Evolutionary conservation across 2,329 filamentous ascomycete species (phyloP).

Genomic region (Exophiala oligosperma): DNA sequence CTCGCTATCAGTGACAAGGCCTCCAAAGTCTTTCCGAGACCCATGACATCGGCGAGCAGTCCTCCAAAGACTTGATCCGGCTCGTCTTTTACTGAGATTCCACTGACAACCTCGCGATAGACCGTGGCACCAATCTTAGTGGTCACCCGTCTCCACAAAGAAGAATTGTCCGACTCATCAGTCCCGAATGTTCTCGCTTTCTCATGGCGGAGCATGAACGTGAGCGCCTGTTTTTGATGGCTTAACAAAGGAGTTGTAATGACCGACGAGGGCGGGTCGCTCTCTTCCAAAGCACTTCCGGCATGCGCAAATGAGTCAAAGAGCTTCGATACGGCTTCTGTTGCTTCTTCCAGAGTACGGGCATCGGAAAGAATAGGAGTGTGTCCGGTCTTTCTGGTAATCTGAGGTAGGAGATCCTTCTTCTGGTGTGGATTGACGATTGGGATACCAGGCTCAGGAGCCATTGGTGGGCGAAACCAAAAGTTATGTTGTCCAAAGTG

Average conservation of each 20-base stretch:
- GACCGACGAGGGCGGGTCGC: constrained; percentile 59
- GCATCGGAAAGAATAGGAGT: constrained; percentile 39
- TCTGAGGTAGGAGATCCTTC: constrained; percentile 47
- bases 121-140: constrained; percentile 57
- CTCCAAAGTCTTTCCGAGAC: constrained; percentile 82
- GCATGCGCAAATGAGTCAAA: constrained; percentile 77
- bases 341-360: constrained; percentile 81
- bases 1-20: constrained; percentile 75
- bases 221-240: constrained; percentile 87
- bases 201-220: constrained; percentile 82
- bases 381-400: constrained; percentile 25
- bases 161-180: constrained; percentile 63
- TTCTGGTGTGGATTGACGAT: constrained; percentile 74
- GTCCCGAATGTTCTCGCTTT: constrained; percentile 60
- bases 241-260: constrained; percentile 70
- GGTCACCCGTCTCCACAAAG: constrained; percentile 72
- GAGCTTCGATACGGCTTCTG: constrained; percentile 78
- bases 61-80: constrained; percentile 71
- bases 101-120: constrained; percentile 86
- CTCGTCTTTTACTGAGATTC: constrained; percentile 58
- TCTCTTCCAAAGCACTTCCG: constrained; percentile 71
- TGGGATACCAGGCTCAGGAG: constrained; percentile 66
- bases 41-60: constrained; percentile 84
- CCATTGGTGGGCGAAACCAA: constrained; percentile 65
- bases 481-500: constrained; percentile 67